These are phyloP conservation scores for Chalciporus piperatus DNA, from an alignment of 768 basidiomycete species.

Conservation along the genomic window DNA sequence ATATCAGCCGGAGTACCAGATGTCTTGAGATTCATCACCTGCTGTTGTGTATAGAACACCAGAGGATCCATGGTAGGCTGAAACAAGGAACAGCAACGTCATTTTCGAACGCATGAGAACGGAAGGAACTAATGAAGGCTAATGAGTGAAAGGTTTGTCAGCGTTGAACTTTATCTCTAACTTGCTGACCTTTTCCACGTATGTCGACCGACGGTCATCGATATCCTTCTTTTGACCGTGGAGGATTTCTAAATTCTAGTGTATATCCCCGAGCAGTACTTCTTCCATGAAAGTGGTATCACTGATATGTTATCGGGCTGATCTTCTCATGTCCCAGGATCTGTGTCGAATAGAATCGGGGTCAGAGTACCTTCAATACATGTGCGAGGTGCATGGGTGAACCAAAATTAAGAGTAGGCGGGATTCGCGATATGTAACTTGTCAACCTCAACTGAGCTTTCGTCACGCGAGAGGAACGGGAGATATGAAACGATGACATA, in stretches of 20 bases:
- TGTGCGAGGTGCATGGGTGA: no score
- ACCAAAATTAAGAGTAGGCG: no score
- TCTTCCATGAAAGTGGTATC: no score
- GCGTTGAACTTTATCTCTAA: slow-evolving; percentile 13
- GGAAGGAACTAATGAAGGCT: no score
- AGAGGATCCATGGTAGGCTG: neutral
- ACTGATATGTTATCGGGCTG: neutral
- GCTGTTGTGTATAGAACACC: neutral
- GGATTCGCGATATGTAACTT: no score
- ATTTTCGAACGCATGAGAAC: slow-evolving; percentile 3
- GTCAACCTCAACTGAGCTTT: no score
- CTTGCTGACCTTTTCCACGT: neutral
- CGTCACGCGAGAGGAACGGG: no score
- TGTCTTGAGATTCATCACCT: neutral
- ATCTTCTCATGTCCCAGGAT: neutral
- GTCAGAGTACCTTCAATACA: no score
- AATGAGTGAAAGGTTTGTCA: slow-evolving; percentile 8
- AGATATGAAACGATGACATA: no score
- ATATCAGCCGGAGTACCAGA: neutral
- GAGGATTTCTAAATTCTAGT: neutral
- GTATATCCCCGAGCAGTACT: neutral
- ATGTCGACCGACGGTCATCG: neutral
- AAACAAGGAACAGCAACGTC: slow-evolving; percentile 3
- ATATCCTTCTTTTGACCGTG: neutral
- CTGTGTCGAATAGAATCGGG: neutral